Conservation (phyloP, 108 stramenopile species). For the Schizochytrium sp. region DNA sequence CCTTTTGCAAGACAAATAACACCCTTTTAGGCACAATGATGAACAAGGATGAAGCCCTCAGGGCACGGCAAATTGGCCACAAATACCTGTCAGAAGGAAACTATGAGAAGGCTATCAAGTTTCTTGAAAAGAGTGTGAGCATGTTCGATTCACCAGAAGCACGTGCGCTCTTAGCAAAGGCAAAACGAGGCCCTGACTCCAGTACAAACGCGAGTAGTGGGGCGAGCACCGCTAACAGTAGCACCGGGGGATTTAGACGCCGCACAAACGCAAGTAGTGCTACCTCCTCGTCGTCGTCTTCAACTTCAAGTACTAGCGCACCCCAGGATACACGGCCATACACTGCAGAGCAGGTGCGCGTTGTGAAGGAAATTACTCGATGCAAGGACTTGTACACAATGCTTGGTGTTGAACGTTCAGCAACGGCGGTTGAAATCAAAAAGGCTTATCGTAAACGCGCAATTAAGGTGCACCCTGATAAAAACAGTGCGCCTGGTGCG, state of each 20-base stretch:
- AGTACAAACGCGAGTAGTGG: background rate
- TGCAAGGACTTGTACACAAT: slow-evolving; percentile 62
- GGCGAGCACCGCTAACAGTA: background rate
- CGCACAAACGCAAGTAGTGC: background rate
- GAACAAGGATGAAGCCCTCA: slow-evolving; percentile 33
- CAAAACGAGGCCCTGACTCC: slow-evolving; percentile 37
- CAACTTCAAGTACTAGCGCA: background rate
- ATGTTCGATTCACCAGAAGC: slow-evolving; percentile 19
- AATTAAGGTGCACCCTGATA: slow-evolving; percentile 61
- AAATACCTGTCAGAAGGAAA: slow-evolving; percentile 17
- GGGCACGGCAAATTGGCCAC: slow-evolving; percentile 26
- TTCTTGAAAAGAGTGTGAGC: slow-evolving; percentile 28
- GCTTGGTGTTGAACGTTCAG: slow-evolving; percentile 22
- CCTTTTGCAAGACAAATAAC: no score
- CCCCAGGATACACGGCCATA: slow-evolving; percentile 45
- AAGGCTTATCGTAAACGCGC: slow-evolving; percentile 62
- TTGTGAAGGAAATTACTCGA: slow-evolving; percentile 2
- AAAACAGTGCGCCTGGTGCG: slow-evolving; percentile 60
- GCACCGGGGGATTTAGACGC: background rate
- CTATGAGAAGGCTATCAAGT: slow-evolving; percentile 20
- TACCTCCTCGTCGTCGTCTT: background rate
- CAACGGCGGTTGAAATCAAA: slow-evolving; percentile 12
- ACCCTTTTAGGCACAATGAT: background rate
- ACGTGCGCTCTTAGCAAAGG: slow-evolving; percentile 11
- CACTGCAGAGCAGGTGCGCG: slow-evolving; percentile 31